Conservation (phyloP, 2,329 filamentous ascomycete species). For the Neoscytalidium dimidiatum region DNA sequence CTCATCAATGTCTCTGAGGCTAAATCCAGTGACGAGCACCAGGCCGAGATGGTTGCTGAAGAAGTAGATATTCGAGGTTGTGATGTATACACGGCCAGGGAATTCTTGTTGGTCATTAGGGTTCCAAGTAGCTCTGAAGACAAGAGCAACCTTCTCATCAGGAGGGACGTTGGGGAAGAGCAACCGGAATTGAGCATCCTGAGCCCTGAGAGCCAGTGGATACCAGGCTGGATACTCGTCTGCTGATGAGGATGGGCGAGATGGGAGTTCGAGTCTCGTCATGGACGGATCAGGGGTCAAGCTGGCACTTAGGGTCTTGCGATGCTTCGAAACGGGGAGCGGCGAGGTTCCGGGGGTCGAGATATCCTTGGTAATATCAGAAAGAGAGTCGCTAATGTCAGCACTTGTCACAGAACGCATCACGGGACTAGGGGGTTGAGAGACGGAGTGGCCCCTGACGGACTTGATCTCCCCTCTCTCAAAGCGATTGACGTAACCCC, state of each 20-base stretch:
- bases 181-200: conserved; percentile 90
- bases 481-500: conserved; percentile 68
- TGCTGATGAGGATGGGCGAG: conserved; percentile 30
- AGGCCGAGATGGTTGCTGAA: conserved; percentile 94
- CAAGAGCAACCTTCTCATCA: conserved; percentile 82
- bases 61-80: conserved; percentile 85
- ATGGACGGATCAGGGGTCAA: conserved; percentile 1
- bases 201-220: conserved; percentile 76
- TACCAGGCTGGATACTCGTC: conserved; percentile 74
- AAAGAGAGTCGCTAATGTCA: conserved; percentile 11
- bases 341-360: not conserved
- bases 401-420: conserved; percentile 22
- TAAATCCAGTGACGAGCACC: conserved; percentile 78
- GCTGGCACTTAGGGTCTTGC: conserved; percentile 54
- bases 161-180: conserved; percentile 79
- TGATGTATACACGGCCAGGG: conserved; percentile 84
- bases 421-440: conserved; percentile 38
- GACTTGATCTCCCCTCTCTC: conserved; percentile 54
- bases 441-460: conserved; percentile 29
- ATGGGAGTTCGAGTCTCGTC: conserved; percentile 8
- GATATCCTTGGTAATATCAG: not conserved
- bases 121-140: conserved; percentile 91
- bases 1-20: conserved; percentile 76
- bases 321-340: conserved; percentile 41
- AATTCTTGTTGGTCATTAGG: conserved; percentile 76